Percentiles rank a stretch among this genome's conserved stretches.
Evolutionary conservation across 1,284 basidiomycete genomes (phyloP).

Genomic region (Agaricales sp.): DNA sequence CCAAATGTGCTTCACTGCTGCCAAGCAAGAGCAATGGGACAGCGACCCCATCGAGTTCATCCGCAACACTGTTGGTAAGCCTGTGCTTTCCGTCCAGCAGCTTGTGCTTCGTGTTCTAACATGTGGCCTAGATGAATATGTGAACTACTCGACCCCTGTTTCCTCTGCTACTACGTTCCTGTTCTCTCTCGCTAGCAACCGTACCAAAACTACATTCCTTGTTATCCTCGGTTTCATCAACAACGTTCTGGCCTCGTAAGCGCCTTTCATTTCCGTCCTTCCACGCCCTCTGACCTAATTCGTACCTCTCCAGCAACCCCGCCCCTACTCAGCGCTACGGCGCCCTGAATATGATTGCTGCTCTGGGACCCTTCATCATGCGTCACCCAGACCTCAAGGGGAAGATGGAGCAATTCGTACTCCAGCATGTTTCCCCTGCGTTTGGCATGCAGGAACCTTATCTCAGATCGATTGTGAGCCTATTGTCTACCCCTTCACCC

Average conservation of each 20-base stretch:
- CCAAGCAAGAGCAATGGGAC: conserved; percentile 63
- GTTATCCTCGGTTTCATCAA: conserved; percentile 73
- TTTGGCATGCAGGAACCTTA: conserved; percentile 57
- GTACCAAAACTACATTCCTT: conserved; percentile 71
- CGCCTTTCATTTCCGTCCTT: conserved; percentile 10
- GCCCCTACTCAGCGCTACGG: conserved; percentile 62
- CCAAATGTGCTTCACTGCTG: conserved; percentile 68
- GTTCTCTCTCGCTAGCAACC: conserved; percentile 61
- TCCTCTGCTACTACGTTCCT: conserved; percentile 74
- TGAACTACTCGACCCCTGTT: conserved; percentile 64
- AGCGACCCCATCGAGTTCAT: conserved; percentile 75
- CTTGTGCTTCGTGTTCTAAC: too few species aligned
- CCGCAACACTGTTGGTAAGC: conserved; percentile 53
- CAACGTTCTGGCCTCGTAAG: conserved; percentile 54
- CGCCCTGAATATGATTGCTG: conserved; percentile 72
- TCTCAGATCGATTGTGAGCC: conserved; percentile 63
- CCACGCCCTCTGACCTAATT: conserved; percentile 5
- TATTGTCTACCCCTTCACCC: conserved; percentile 6
- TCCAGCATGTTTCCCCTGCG: conserved; percentile 64
- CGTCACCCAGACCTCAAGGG: conserved; percentile 67
- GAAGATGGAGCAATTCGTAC: conserved; percentile 69
- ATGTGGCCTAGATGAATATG: conserved; percentile 57
- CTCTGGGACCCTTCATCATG: conserved; percentile 69
- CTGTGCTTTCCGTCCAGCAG: too few species aligned
- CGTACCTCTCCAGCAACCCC: conserved; percentile 28